phyloP scores from a whole-genome alignment of 352 stramenopile genomes.

The Phytophthora sojae region DNA sequence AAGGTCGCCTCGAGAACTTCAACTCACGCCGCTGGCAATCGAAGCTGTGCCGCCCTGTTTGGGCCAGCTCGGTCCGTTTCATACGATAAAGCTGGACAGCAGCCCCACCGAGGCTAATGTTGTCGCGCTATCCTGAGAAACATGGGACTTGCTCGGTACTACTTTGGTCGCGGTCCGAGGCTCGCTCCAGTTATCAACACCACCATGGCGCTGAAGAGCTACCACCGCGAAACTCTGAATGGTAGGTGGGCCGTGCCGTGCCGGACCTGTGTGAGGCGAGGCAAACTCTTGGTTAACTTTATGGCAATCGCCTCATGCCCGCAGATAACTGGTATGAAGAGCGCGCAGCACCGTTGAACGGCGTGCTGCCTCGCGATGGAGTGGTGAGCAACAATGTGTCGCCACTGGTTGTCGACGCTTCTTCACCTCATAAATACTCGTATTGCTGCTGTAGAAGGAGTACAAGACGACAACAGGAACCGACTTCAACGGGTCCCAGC shows the following conservation, averaged over 20 bases:
- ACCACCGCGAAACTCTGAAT: conserved; percentile 81
- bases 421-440: neutral
- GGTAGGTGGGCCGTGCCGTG: conserved; percentile 29
- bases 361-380: conserved; percentile 70
- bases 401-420: neutral
- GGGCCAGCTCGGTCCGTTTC: conserved; percentile 32
- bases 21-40: neutral
- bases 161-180: neutral
- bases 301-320: neutral
- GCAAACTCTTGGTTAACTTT: neutral
- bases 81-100: conserved; percentile 5
- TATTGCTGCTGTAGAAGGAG: conserved; percentile 53
- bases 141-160: conserved; percentile 12
- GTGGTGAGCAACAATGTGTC: conserved; percentile 38
- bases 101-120: conserved; percentile 25
- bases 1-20: conserved; percentile 1
- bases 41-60: neutral
- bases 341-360: conserved; percentile 61
- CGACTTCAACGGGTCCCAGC: conserved; percentile 58
- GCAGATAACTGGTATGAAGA: conserved; percentile 91
- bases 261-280: neutral
- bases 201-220: conserved; percentile 82
- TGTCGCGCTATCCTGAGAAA: conserved; percentile 32
- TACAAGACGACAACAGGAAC: conserved; percentile 62
- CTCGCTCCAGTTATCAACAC: conserved; percentile 1